These are phyloP conservation scores for Diospyros lotus DNA, from an alignment of 148 eudicot species.

Conservation along the genomic window DNA sequence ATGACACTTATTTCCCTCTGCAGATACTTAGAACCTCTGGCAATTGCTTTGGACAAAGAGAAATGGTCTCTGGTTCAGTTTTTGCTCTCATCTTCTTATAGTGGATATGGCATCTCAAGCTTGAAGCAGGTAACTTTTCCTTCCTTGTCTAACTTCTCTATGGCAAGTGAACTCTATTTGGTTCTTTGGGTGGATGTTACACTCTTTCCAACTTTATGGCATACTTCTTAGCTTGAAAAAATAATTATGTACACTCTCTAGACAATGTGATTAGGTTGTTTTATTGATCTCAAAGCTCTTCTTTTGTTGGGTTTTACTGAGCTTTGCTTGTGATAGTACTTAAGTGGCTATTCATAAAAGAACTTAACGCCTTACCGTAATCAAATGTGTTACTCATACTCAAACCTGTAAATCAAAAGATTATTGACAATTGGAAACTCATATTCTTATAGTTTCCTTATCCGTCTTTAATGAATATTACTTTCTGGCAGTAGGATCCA, in stretches of 20 bases:
- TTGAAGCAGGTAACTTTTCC: conserved; percentile 60
- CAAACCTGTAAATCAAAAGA: too few species aligned
- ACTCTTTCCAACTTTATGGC: not conserved
- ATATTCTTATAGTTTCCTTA: too few species aligned
- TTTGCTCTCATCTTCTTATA: conserved; percentile 87
- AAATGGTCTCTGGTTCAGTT: conserved; percentile 94
- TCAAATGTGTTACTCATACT: too few species aligned
- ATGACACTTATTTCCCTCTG: not conserved
- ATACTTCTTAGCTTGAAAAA: not conserved
- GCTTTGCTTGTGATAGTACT: not conserved
- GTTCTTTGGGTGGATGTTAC: not conserved
- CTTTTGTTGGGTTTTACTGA: not conserved
- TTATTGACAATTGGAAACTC: too few species aligned
- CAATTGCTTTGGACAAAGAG: conserved; percentile 88
- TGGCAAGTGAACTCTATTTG: not conserved
- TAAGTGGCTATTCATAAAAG: not conserved
- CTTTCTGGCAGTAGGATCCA: too few species aligned
- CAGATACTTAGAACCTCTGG: conserved; percentile 95
- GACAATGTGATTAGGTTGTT: not conserved
- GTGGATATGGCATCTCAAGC: conserved; percentile 84
- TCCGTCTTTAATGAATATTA: too few species aligned
- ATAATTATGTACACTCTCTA: not conserved
- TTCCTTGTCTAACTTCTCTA: not conserved
- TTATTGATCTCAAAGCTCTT: not conserved
- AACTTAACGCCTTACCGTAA: too few species aligned